Conservation (phyloP, 2,329 filamentous ascomycete species). For the Arthrinium phaeospermum region DNA sequence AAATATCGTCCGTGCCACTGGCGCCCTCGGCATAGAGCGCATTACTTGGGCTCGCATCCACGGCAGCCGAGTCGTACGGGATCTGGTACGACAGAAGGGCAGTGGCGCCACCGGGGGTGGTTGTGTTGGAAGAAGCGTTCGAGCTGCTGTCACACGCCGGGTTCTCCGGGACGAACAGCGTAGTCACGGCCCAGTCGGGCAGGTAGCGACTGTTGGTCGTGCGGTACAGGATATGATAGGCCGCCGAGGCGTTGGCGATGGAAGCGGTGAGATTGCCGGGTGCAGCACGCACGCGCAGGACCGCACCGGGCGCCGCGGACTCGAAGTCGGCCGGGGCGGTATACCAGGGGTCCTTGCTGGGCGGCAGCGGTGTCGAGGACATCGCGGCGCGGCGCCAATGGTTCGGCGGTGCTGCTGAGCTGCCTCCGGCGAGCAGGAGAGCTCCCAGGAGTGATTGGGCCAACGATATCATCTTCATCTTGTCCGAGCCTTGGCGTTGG, state of each 20-base stretch:
- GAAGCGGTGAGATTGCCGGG: conserved; percentile 27
- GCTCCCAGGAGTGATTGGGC: conserved; percentile 10
- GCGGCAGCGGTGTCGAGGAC: conserved; percentile 29
- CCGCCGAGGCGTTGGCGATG: conserved; percentile 21
- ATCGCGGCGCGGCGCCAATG: conserved; percentile 3
- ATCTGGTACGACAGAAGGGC: conserved; percentile 47
- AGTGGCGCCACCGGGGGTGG: conserved; percentile 20
- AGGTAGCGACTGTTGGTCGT: conserved; percentile 42
- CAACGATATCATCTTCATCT: conserved; percentile 1
- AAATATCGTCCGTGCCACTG: conserved; percentile 29
- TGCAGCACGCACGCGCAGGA: conserved; percentile 37
- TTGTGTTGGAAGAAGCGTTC: neutral
- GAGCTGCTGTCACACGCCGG: neutral
- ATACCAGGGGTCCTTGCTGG: conserved; percentile 42
- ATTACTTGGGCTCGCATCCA: conserved; percentile 46
- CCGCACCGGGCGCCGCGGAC: conserved; percentile 32
- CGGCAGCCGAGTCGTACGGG: conserved; percentile 41
- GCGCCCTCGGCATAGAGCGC: conserved; percentile 23
- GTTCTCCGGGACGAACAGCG: conserved; percentile 32
- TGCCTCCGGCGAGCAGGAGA: conserved; percentile 7
- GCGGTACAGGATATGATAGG: conserved; percentile 45
- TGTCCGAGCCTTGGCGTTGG: neutral
- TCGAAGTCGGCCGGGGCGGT: conserved; percentile 38
- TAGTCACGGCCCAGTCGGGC: conserved; percentile 47
- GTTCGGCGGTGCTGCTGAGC: neutral